A percentile compares a stretch with the other conserved stretches of the same genome.
phyloP scores from a whole-genome alignment of 2,329 filamentous ascomycete genomes.

The Sclerotinia spermophila region DNA sequence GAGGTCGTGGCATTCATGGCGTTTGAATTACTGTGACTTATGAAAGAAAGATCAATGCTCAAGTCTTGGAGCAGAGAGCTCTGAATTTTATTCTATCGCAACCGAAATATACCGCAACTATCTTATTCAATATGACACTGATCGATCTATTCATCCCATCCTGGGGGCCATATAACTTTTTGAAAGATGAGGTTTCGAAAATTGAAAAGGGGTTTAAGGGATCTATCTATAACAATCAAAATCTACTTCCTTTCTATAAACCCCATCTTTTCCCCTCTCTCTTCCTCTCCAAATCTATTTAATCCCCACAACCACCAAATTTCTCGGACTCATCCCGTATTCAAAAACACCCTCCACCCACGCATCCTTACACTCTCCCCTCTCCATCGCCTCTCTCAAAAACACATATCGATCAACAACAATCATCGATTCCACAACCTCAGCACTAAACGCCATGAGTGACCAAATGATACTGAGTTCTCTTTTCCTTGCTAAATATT shows the following conservation, averaged over 20 bases:
- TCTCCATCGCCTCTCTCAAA: slow-evolving; percentile 73
- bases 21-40: not conserved
- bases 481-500: slow-evolving; percentile 65
- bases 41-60: not conserved
- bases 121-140: not conserved
- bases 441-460: slow-evolving; percentile 92
- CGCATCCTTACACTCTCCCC: slow-evolving; percentile 62
- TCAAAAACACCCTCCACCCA: slow-evolving; percentile 97
- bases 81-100: not conserved
- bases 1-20: no score
- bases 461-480: slow-evolving; percentile 87
- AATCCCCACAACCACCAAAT: slow-evolving; percentile 88
- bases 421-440: slow-evolving; percentile 83
- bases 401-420: slow-evolving; percentile 88
- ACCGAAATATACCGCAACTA: not conserved
- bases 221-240: not conserved
- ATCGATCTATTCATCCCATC: not conserved
- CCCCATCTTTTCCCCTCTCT: not conserved
- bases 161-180: not conserved
- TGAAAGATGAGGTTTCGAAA: not conserved
- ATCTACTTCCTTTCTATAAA: not conserved
- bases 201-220: not conserved
- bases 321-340: slow-evolving; percentile 78
- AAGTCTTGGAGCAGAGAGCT: not conserved
- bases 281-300: slow-evolving; percentile 45